Base-by-base conservation (phyloP, 2,329 filamentous ascomycete species). In the Ophiosphaerella herpotricha region DNA sequence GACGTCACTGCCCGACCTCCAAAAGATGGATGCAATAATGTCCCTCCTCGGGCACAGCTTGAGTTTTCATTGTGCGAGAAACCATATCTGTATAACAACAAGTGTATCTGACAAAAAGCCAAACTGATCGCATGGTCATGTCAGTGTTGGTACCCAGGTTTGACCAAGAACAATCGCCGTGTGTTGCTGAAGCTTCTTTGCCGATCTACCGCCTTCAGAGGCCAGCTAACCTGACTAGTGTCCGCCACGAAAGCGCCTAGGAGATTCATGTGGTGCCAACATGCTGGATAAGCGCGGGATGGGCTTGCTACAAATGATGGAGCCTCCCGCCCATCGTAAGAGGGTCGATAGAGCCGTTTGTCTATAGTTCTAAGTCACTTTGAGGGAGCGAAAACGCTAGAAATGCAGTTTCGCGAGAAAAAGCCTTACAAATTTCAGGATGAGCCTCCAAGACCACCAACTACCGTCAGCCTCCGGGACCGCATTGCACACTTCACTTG, bases 401-500 rank as follows among this genome's bases (percentile, higher is more conserved):
- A 24, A 5, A 65, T 65, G 62, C 51, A 43, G 13, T 62, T 65
- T 26, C 57, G 55, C 29, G 57, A 65, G 35, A 64, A 48, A 39
- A 62, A 48, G 13, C 54, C 48, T 24, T 37, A 46, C 12, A 48
- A 54, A 9, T 53, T 52, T 24, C 42, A 59, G 26, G 38, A 51
- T 32, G 54, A 57, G 8, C 53, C 54, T 14, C 49, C 55, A 39
- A 51, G 47, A 34, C 60, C 60, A 18, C 60, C 60, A 16, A 40
- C 50, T 32, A 47, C 49, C 14, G 61, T 59, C 3, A 56, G 63
- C 33, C 46, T 66, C 18, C 51, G 63, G 13, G 63, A 64, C 50
- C 61, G 61, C 9, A 55, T 66, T n/a, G 56, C 43, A 23, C 63
- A 64, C 49, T 64, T 66, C 24, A 66, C 63, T 39, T 64, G 61